Base-by-base conservation (phyloP, 2,329 filamentous ascomycete species). In the Cordyceps militaris region DNA sequence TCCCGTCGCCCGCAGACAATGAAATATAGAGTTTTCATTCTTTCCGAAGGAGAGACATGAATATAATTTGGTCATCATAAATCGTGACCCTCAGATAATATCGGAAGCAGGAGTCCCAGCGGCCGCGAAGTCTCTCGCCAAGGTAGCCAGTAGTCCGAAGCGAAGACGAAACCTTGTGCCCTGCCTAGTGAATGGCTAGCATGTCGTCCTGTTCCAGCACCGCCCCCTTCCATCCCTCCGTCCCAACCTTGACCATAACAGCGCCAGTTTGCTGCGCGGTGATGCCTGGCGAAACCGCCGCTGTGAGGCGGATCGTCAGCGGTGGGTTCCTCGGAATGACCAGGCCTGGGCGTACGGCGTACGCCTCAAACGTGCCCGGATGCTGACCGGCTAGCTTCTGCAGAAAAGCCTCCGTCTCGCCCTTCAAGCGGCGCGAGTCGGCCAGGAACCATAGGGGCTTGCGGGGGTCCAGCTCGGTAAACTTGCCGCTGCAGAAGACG, bases 401-500 rank as follows among this genome's bases (percentile, higher is more conserved):
- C 36, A 78, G 67, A 3, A 65, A 66, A 60, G 71, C 72, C 61
- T 76, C 75, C 13, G 70, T 69, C 59, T 72, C 66, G n/a, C 70
- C 70, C 66, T 71, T 73, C 58, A 73, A 68, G 30, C 64, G 69
- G 30, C 73, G 68, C 3, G 69, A 66, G 26, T 76, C 72, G n/a
- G 63, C 61, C 49, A 73, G 61, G 60, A 75, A 74, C 7, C 63
- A 60, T 14, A 76, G 64, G 10, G 63, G 57, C 60, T 72, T 72
- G 24, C 66, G 59, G 52, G 70, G 69, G 44, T 71, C 65, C 62
- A 66, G 67, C 53, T 72, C 69, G 13, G 68, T 63, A 26, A 63
- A 67, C 59, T 65, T 69, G 53, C 69, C 70, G 65, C 74, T 76
- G 68, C 73, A 74, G 54, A 74, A 74, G 46, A 77, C 63, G 61